A percentile compares a stretch with the other conserved stretches of the same genome.
phyloP scores from a whole-genome alignment of 169 alveolate genomes.

The Babesia gibsoni region DNA sequence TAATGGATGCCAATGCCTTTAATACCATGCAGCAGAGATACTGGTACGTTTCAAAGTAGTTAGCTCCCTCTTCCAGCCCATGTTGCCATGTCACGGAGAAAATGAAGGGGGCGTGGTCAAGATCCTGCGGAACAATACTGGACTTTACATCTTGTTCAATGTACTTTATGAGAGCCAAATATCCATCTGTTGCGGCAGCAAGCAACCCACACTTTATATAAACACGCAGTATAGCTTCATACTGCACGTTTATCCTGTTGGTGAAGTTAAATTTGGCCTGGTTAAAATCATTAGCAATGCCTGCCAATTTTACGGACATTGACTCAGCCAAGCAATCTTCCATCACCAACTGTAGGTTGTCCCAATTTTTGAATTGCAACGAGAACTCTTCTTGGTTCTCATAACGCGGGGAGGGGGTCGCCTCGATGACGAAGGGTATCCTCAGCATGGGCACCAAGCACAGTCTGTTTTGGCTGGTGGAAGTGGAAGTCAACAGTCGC shows the following conservation, averaged over 20 bases:
- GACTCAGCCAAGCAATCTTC: constrained; percentile 2
- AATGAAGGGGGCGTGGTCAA: background rate
- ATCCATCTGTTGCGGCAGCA: constrained; percentile 1
- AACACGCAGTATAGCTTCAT: constrained; percentile 5
- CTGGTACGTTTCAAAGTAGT: background rate
- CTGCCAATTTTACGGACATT: background rate
- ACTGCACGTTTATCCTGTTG: background rate
- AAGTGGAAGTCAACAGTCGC: background rate
- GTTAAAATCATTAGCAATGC: background rate
- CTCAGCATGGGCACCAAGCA: constrained; percentile 38
- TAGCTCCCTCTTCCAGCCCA: background rate
- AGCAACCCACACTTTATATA: constrained; percentile 21
- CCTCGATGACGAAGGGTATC: background rate
- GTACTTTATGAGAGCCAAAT: background rate
- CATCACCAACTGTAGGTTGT: constrained; percentile 8
- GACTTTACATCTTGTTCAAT: background rate
- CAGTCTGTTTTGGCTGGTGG: constrained; percentile 5
- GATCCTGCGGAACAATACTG: background rate
- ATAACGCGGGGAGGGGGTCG: background rate
- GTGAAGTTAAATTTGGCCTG: background rate
- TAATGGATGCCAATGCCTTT: background rate
- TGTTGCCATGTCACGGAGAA: background rate
- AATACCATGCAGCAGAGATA: background rate
- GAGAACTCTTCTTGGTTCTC: background rate
- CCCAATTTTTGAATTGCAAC: constrained; percentile 16